Percentiles rank a stretch among this genome's conserved stretches.
phyloP scores from a whole-genome alignment of 208 protist genomes.

The Leishmania mexicana region DNA sequence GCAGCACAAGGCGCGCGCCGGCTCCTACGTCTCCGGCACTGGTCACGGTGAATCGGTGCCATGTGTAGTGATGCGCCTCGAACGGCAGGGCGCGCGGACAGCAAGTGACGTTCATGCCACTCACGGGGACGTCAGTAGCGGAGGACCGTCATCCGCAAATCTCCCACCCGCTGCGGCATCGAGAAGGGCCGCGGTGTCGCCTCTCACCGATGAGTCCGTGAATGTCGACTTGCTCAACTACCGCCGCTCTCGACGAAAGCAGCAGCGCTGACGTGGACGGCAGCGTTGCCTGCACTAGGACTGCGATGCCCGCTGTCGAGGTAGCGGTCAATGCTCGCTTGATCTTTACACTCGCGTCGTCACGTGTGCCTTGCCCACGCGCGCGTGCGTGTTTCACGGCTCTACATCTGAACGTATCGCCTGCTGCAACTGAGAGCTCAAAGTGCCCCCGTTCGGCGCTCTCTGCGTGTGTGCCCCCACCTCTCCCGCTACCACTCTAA shows the following conservation, averaged over 20 bases:
- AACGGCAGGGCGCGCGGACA: neutral
- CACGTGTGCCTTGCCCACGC: neutral
- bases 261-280: neutral
- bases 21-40: neutral
- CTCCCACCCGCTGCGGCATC: neutral
- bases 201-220: neutral
- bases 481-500: too few species aligned
- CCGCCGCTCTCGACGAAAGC: neutral
- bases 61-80: neutral
- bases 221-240: slow-evolving; percentile 30
- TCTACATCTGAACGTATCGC: neutral
- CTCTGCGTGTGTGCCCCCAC: neutral
- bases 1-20: neutral
- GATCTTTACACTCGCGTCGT: neutral
- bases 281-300: neutral
- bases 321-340: neutral
- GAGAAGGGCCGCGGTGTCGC: neutral
- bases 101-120: neutral
- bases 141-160: neutral
- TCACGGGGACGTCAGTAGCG: neutral
- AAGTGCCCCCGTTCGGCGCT: neutral
- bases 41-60: neutral
- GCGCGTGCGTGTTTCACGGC: neutral
- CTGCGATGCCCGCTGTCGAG: neutral
- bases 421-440: neutral